Evolutionary conservation across 2,329 filamentous ascomycete genomes (phyloP), one percentile per base, ranked within the genome.

Genomic region (Aspergillus pseudonomiae): DNA sequence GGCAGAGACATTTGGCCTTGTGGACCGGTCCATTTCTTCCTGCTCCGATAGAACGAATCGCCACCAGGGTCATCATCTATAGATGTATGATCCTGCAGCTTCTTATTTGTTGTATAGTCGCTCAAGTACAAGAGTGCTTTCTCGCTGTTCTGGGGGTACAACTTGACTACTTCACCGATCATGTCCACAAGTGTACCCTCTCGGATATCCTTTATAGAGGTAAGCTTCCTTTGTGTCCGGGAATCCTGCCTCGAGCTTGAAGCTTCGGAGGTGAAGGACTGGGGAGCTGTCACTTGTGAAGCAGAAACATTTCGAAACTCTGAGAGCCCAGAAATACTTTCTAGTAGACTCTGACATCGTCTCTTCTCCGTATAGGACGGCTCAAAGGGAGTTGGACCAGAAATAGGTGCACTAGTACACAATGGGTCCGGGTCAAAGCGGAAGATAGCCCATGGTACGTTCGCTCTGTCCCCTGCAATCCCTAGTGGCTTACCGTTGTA

Each of bases 31-130:
- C 91, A 96, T 45, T 76, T 77, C 24, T 74, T 74, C 30, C 74
- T 69, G 28, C 71, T 75, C 57, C 64, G 78, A 70, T 91, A 90
- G n/a, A 82, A 84, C 64, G 80, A 86, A 0, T 80, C 75, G 68
- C 90, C 86, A 4, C 85, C 83, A 46, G 77, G 78, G 6, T 74
- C 68, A 19, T 69, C 68, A 19, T 69, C 71, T 11, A 79, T 75
- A 39, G 80, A 73, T 16, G 72, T 70, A 63, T 87, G 87, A 41
- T 88, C 77, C 67, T 84, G 89, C 63, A 97, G 88, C 1, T 71
- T 64, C 0, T 81, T 72, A 71, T 97, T 92, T 57, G 86, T 79
- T 0, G 93, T 96, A 75, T 94, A 97, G 76, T 97, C 94, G 0
- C 91, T 91, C 21, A 96, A 80, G 81, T 93, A 93, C 0, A 97